Percentiles rank a stretch among this genome's conserved stretches.
Evolutionary conservation across 2,329 filamentous ascomycete species (phyloP).

Genomic region (Beauveria pseudobassiana): DNA sequence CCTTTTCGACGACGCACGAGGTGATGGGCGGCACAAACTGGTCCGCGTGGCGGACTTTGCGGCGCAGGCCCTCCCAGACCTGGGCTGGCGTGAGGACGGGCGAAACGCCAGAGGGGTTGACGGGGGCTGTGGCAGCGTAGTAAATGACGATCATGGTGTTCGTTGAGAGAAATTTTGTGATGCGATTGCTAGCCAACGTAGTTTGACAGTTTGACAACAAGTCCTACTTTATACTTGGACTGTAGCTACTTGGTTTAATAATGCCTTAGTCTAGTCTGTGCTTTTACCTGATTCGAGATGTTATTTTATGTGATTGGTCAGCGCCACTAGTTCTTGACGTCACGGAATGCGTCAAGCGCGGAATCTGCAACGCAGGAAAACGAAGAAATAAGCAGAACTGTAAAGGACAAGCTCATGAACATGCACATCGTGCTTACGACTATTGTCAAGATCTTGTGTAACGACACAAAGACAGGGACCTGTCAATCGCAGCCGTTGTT

Average conservation of each 20-base stretch:
- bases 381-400: background rate
- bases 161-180: background rate
- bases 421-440: background rate
- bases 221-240: background rate
- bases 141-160: background rate
- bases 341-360: background rate
- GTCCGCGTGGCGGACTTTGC: slow-evolving; percentile 21
- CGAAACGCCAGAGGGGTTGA: slow-evolving; percentile 20
- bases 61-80: slow-evolving; percentile 22
- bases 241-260: background rate
- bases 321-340: background rate
- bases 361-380: background rate
- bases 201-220: background rate
- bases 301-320: background rate
- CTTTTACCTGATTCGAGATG: background rate
- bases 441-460: background rate
- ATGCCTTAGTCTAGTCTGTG: background rate
- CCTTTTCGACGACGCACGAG: slow-evolving; percentile 10
- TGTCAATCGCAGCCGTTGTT: background rate
- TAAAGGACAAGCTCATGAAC: background rate
- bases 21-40: slow-evolving; percentile 22
- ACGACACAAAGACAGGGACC: background rate
- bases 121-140: slow-evolving; percentile 22
- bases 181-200: too few relatives aligned
- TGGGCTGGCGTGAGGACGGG: slow-evolving; percentile 18